Evolutionary conservation across 768 basidiomycete species (phyloP).

Genomic region (Hypholoma fasciculare): DNA sequence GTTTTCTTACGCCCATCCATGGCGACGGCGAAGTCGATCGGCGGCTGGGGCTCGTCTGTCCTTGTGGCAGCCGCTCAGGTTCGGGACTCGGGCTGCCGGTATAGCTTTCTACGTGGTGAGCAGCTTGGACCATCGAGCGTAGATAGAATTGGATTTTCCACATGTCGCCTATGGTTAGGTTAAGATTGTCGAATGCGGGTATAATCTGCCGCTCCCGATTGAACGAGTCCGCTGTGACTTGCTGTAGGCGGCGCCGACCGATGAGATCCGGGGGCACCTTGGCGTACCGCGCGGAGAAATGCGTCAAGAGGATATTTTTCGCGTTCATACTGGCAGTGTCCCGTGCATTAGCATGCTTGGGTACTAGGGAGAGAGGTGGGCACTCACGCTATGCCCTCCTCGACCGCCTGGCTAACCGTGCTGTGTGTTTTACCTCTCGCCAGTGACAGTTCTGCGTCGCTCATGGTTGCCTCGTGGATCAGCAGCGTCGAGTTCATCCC

Average conservation of each 20-base stretch:
- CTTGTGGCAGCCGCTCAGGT: neutral
- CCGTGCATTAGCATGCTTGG: neutral
- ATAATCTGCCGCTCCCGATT: conserved; percentile 51
- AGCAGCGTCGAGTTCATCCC: conserved; percentile 74
- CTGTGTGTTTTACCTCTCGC: conserved; percentile 82
- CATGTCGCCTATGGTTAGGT: conserved; percentile 73
- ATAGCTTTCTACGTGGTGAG: conserved; percentile 45
- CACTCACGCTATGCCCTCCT: conserved; percentile 66
- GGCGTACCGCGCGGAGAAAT: conserved; percentile 94
- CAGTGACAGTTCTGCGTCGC: conserved; percentile 75
- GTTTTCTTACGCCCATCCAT: neutral
- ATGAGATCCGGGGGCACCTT: conserved; percentile 67
- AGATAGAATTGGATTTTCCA: conserved; percentile 85
- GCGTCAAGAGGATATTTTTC: conserved; percentile 83
- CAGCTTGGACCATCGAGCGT: conserved; percentile 65
- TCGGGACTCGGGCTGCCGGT: neutral
- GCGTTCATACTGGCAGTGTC: conserved; percentile 71
- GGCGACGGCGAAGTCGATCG: too few species aligned
- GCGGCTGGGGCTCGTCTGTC: too few species aligned
- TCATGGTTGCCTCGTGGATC: conserved; percentile 95
- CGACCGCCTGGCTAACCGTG: conserved; percentile 87
- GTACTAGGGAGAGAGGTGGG: neutral
- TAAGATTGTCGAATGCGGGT: conserved; percentile 80
- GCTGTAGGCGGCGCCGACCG: conserved; percentile 6
- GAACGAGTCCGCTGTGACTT: conserved; percentile 7